These are phyloP conservation scores for Cnidoscolus chayamansa DNA, from an alignment of 441 rosid species.

Conservation along the genomic window DNA sequence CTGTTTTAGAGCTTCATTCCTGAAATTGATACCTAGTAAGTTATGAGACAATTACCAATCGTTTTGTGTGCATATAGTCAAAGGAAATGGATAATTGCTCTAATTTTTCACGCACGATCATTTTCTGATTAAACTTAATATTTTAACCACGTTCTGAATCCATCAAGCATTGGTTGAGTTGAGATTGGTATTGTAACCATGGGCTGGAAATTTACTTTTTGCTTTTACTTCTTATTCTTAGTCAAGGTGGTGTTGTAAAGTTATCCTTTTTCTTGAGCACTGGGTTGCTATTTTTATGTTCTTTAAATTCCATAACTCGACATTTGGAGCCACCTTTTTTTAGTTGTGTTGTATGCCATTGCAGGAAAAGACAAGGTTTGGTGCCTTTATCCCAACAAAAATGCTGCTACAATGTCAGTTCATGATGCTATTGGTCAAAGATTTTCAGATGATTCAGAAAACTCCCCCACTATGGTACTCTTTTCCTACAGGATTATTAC, in stretches of 20 bases:
- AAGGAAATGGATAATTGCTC: too few species aligned
- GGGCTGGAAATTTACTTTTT: background rate
- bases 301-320: background rate
- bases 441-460: constrained; percentile 31
- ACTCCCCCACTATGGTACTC: constrained; percentile 27
- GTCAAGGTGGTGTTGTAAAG: background rate
- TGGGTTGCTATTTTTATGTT: background rate
- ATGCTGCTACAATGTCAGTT: constrained; percentile 47
- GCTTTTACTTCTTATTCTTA: background rate
- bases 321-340: background rate
- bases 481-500: constrained; percentile 2
- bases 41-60: too few species aligned
- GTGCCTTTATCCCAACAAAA: constrained; percentile 90
- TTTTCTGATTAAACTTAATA: constrained; percentile 5
- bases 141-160: too few species aligned
- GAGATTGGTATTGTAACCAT: background rate
- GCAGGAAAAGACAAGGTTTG: constrained; percentile 68
- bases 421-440: constrained; percentile 42
- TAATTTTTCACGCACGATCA: too few species aligned
- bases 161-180: too few species aligned
- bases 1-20: too few species aligned
- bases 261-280: background rate
- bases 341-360: constrained; percentile 16
- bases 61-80: too few species aligned
- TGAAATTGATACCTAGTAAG: too few species aligned